Percentiles rank a stretch among this genome's conserved stretches.
These are phyloP conservation scores for Aspergillus aculeatus DNA, from an alignment of 2,329 filamentous ascomycete genomes.

Conservation along the genomic window DNA sequence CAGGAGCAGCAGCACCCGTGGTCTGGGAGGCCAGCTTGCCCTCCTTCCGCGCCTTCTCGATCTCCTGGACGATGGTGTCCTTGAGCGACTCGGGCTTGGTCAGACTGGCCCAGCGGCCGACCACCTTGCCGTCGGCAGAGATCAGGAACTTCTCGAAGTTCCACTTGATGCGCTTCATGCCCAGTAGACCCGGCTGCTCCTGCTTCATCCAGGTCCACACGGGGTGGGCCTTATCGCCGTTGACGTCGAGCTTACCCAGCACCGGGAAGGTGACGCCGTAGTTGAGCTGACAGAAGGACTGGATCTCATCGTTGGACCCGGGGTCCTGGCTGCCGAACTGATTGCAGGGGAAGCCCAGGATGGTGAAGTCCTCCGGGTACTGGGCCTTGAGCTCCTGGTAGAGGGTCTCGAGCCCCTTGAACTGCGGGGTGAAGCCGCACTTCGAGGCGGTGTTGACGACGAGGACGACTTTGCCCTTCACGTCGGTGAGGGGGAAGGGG, in stretches of 20 bases:
- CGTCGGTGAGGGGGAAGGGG: constrained; percentile 66
- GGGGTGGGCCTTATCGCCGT: constrained; percentile 77
- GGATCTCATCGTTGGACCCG: constrained; percentile 75
- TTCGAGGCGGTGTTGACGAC: constrained; percentile 98
- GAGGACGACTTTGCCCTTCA: constrained; percentile 90
- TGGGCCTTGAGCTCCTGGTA: constrained; percentile 73
- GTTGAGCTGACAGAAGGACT: constrained; percentile 85
- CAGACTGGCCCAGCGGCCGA: constrained; percentile 80
- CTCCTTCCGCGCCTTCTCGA: constrained; percentile 55
- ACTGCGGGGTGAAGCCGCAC: constrained; percentile 98
- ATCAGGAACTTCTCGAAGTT: constrained; percentile 99
- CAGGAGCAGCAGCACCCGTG: constrained; percentile 14
- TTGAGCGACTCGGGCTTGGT: constrained; percentile 83
- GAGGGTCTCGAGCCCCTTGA: constrained; percentile 82
- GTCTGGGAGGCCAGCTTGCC: constrained; percentile 27
- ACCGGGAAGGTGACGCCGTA: constrained; percentile 92
- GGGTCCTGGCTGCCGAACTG: constrained; percentile 93
- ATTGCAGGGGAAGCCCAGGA: constrained; percentile 98
- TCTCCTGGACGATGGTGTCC: constrained; percentile 70
- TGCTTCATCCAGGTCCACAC: constrained; percentile 73
- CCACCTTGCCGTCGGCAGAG: constrained; percentile 79
- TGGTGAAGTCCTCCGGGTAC: constrained; percentile 73
- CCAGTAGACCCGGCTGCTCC: constrained; percentile 76
- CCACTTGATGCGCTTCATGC: constrained; percentile 93
- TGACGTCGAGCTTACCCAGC: constrained; percentile 89